These are phyloP conservation scores for Pugionium dolabratum DNA, from an alignment of 345 rosid genomes.

Conservation along the genomic window DNA sequence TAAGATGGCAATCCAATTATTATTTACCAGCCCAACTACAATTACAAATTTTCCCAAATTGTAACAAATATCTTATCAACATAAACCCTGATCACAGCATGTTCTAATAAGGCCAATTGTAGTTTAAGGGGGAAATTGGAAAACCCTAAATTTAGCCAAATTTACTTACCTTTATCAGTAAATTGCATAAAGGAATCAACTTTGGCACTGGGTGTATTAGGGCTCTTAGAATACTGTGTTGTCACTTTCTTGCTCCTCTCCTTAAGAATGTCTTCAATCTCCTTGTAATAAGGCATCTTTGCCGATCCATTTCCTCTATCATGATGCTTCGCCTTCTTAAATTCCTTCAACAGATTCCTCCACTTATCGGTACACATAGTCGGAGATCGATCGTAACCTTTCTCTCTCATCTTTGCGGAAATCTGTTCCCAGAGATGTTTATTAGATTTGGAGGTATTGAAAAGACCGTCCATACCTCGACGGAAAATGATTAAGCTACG, in stretches of 20 bases:
- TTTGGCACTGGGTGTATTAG: slow-evolving; percentile 57
- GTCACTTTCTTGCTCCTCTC: slow-evolving; percentile 67
- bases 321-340: slow-evolving; percentile 86
- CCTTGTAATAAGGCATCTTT: slow-evolving; percentile 91
- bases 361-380: slow-evolving; percentile 99
- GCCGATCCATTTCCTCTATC: slow-evolving; percentile 80
- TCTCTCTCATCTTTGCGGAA: slow-evolving; percentile 85
- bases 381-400: slow-evolving; percentile 96
- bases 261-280: slow-evolving; percentile 91
- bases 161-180: slow-evolving; percentile 78
- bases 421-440: slow-evolving; percentile 98
- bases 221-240: slow-evolving; percentile 59
- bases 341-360: slow-evolving; percentile 96
- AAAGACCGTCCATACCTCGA: slow-evolving; percentile 84
- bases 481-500: slow-evolving; percentile 73
- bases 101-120: too few species aligned
- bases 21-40: too few species aligned
- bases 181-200: slow-evolving; percentile 88
- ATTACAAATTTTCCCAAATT: too few species aligned
- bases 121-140: not conserved
- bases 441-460: slow-evolving; percentile 95
- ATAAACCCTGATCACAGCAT: not conserved
- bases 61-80: not conserved
- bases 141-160: slow-evolving; percentile 7
- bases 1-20: not conserved